Evolutionary conservation across 495 filamentous ascomycete genomes (phyloP).

Genomic region (Recurvomyces mirabilis): DNA sequence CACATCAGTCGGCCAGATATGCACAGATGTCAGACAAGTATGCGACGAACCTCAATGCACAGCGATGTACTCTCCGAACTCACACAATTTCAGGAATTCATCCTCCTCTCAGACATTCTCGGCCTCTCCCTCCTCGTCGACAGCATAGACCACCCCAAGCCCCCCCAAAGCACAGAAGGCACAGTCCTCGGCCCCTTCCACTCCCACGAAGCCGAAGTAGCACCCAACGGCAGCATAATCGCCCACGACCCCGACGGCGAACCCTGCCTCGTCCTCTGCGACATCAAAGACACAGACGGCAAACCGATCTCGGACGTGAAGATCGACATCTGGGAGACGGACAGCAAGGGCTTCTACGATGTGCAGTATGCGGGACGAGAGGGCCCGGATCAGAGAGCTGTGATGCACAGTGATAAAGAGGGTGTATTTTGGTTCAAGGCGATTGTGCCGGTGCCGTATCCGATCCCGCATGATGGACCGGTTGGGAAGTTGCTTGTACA

Average conservation of each 20-base stretch:
- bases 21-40: conserved; percentile 32
- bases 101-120: conserved; percentile 83
- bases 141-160: conserved; percentile 85
- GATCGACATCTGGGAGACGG: conserved; percentile 92
- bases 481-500: conserved; percentile 65
- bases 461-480: conserved; percentile 82
- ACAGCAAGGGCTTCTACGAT: conserved; percentile 78
- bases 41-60: not conserved
- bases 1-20: conserved; percentile 33
- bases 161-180: conserved; percentile 62
- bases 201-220: conserved; percentile 68
- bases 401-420: conserved; percentile 58
- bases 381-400: conserved; percentile 67
- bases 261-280: conserved; percentile 68
- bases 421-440: conserved; percentile 84
- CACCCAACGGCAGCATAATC: conserved; percentile 55
- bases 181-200: conserved; percentile 91
- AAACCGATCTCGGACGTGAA: conserved; percentile 57
- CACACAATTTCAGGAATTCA: conserved; percentile 57
- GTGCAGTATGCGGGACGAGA: conserved; percentile 64
- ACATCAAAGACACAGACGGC: conserved; percentile 56
- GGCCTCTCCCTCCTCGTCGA: conserved; percentile 85
- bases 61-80: not conserved
- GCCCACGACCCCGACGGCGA: conserved; percentile 59
- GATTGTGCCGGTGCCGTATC: conserved; percentile 78